Evolutionary conservation across 164 flowering plant species (phyloP).

Genomic region (Cinnamomum chago): DNA sequence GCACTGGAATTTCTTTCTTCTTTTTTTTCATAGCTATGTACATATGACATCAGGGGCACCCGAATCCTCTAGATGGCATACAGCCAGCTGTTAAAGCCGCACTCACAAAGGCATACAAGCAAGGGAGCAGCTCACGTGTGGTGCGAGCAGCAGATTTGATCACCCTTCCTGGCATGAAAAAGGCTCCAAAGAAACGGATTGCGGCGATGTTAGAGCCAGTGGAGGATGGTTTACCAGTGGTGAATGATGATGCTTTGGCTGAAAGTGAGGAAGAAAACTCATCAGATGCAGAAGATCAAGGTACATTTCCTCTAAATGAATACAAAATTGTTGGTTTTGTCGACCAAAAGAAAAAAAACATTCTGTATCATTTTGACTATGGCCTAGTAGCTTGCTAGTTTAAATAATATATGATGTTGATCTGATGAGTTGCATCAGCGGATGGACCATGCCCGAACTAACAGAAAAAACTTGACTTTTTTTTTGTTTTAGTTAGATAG

Average conservation of each 20-base stretch:
- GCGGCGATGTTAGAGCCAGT: constrained; percentile 85
- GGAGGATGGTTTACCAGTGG: constrained; percentile 41
- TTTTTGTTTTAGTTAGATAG: neutral
- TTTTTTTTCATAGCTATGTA: neutral
- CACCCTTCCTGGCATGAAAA: constrained; percentile 79
- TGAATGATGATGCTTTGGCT: constrained; percentile 32
- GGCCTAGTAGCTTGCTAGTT: too few relatives aligned
- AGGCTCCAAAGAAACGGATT: constrained; percentile 82
- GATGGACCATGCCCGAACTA: neutral
- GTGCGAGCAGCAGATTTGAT: constrained; percentile 77
- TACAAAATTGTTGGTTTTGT: neutral
- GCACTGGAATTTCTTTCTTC: neutral
- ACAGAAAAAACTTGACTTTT: neutral
- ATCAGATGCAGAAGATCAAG: constrained; percentile 63
- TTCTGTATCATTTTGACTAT: too few relatives aligned
- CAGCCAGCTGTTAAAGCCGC: constrained; percentile 84
- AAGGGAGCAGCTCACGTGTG: constrained; percentile 62
- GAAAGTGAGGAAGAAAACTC: constrained; percentile 67
- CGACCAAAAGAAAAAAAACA: neutral
- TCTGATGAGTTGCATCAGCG: neutral
- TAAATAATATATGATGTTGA: neutral
- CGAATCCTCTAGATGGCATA: constrained; percentile 76
- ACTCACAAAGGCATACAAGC: constrained; percentile 80
- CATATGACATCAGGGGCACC: constrained; percentile 48
- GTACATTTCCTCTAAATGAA: constrained; percentile 19